phyloP scores from a whole-genome alignment of 768 basidiomycete species.

The Boletus subparvulus region DNA sequence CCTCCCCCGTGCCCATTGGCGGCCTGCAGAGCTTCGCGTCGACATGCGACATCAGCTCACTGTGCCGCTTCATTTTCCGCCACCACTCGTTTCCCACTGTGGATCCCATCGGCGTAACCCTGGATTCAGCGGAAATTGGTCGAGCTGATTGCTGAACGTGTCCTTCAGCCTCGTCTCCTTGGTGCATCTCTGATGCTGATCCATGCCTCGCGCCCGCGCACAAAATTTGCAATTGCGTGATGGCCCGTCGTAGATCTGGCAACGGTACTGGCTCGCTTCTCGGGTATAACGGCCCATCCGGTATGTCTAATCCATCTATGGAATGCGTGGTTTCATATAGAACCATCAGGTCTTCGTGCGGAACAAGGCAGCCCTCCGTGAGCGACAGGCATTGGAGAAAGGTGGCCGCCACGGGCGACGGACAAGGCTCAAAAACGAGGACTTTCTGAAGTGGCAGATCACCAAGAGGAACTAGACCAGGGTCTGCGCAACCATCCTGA shows the following conservation, averaged over 20 bases:
- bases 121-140: constrained; percentile 34
- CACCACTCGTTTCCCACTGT: constrained; percentile 23
- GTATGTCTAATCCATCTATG: constrained; percentile 25
- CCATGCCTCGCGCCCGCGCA: constrained; percentile 38
- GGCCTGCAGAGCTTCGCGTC: constrained; percentile 50
- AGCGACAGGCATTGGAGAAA: constrained; percentile 68
- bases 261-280: constrained; percentile 30
- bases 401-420: constrained; percentile 51
- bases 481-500: constrained; percentile 47
- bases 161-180: constrained; percentile 30
- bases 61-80: constrained; percentile 31
- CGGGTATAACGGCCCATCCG: constrained; percentile 37
- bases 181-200: constrained; percentile 28
- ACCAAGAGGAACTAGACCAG: constrained; percentile 62
- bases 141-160: constrained; percentile 29
- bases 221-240: constrained; percentile 61
- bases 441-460: constrained; percentile 78
- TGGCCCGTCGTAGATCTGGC: constrained; percentile 64
- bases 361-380: constrained; percentile 51
- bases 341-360: constrained; percentile 41
- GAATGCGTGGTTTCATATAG: constrained; percentile 43
- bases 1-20: constrained; percentile 39
- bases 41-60: constrained; percentile 53
- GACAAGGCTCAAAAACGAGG: constrained; percentile 63
- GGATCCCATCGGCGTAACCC: constrained; percentile 18